phyloP scores from a whole-genome alignment of 257 asterid genomes.

The Scutellaria minor region DNA sequence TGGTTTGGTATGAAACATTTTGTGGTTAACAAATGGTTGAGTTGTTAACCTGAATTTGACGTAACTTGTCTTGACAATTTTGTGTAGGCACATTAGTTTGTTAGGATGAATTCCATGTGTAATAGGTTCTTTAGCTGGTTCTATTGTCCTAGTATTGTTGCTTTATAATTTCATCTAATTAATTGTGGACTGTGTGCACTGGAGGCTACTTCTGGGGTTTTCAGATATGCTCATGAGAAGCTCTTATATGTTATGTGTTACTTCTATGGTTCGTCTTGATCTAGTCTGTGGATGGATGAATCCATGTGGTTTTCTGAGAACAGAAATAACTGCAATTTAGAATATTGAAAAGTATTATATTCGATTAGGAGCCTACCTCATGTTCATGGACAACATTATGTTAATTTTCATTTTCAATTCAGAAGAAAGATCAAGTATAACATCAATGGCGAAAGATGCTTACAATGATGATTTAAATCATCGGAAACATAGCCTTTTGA shows the following conservation, averaged over 20 bases:
- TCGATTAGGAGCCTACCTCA: neutral
- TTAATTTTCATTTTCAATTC: constrained; percentile 31
- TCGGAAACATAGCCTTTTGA: constrained; percentile 77
- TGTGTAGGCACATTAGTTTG: neutral
- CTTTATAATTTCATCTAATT: neutral
- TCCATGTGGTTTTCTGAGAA: constrained; percentile 5
- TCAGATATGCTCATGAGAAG: constrained; percentile 15
- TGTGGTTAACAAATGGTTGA: constrained; percentile 21
- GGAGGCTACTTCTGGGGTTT: neutral
- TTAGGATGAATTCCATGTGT: constrained; percentile 9
- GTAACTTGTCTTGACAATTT: neutral
- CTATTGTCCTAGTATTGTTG: neutral
- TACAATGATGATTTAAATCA: constrained; percentile 50
- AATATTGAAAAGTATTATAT: neutral
- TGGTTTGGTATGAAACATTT: constrained; percentile 29
- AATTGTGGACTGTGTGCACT: neutral
- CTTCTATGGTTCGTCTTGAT: constrained; percentile 2
- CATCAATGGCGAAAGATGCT: constrained; percentile 57
- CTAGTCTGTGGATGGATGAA: neutral
- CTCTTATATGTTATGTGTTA: constrained; percentile 17
- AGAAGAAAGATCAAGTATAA: constrained; percentile 39
- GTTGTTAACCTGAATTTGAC: constrained; percentile 6
- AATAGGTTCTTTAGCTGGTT: neutral
- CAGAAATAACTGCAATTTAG: neutral
- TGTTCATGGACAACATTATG: neutral